phyloP scores from a whole-genome alignment of 169 alveolate genomes.

The Perkinsus olseni region DNA sequence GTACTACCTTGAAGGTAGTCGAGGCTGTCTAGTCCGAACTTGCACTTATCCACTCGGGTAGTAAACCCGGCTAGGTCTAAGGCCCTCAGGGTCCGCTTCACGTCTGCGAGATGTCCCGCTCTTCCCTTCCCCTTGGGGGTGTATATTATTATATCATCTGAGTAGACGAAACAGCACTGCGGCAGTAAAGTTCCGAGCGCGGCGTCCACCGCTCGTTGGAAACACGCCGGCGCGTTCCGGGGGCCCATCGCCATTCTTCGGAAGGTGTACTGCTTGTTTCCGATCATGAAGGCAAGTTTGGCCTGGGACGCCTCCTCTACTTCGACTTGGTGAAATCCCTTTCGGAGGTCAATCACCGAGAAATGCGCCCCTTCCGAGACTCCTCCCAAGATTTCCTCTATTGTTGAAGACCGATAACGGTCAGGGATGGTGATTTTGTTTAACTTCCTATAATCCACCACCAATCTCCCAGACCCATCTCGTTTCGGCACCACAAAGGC shows the following conservation, averaged over 20 bases:
- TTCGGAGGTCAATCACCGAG: neutral
- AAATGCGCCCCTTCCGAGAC: neutral
- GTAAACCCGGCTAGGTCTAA: neutral
- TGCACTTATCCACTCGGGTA: neutral
- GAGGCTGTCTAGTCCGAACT: neutral
- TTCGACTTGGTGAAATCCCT: neutral
- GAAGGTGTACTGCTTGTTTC: neutral
- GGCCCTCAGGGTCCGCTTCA: neutral
- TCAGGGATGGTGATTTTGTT: neutral
- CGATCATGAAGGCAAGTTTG: neutral
- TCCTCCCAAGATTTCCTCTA: neutral
- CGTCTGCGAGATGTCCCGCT: neutral
- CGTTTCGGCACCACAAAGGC: neutral
- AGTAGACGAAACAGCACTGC: neutral
- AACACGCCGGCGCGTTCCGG: neutral
- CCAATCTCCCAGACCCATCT: neutral
- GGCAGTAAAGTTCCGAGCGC: neutral
- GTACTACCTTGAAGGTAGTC: no score
- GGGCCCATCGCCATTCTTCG: neutral
- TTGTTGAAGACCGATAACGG: neutral
- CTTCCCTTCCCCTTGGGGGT: neutral
- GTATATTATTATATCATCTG: neutral
- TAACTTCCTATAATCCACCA: neutral
- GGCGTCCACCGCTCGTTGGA: neutral
- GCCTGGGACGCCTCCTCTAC: neutral